These are phyloP conservation scores for Penicillium herquei DNA, from an alignment of 495 filamentous ascomycete species.

Conservation along the genomic window DNA sequence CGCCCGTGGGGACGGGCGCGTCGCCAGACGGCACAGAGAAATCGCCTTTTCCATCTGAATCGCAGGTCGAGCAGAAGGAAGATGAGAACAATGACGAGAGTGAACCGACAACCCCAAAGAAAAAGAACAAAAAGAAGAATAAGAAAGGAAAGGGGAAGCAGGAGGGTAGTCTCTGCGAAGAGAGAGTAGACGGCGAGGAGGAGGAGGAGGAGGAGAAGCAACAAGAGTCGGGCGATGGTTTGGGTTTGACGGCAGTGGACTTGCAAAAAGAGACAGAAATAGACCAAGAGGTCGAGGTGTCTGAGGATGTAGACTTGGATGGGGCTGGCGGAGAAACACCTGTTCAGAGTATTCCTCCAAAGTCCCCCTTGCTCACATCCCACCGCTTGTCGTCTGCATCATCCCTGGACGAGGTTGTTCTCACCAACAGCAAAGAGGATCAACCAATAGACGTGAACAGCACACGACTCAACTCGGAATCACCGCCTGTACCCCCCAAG, in stretches of 20 bases:
- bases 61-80: slow-evolving; percentile 29
- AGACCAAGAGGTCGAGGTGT: slow-evolving; percentile 13
- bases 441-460: slow-evolving; percentile 25
- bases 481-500: slow-evolving; percentile 50
- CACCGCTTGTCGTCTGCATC: slow-evolving; percentile 62
- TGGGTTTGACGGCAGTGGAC: slow-evolving; percentile 10
- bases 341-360: slow-evolving; percentile 34
- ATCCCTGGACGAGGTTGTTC: slow-evolving; percentile 66
- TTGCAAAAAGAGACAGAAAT: slow-evolving; percentile 10
- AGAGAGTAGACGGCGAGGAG: slow-evolving; percentile 7
- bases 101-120: slow-evolving; percentile 14
- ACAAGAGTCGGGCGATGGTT: slow-evolving; percentile 5
- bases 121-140: slow-evolving; percentile 29
- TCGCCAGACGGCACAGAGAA: slow-evolving; percentile 38
- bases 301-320: slow-evolving; percentile 8
- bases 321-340: slow-evolving; percentile 28
- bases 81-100: slow-evolving; percentile 6
- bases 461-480: slow-evolving; percentile 32
- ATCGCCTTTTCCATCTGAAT: slow-evolving; percentile 32
- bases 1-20: slow-evolving; percentile 35
- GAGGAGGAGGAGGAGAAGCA: slow-evolving; percentile 9
- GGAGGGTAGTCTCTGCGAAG: slow-evolving; percentile 4
- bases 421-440: slow-evolving; percentile 55
- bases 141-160: slow-evolving; percentile 7
- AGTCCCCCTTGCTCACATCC: slow-evolving; percentile 57